Evolutionary conservation across 305 asterid genomes (phyloP).

Genomic region (Fraxinus platypoda): DNA sequence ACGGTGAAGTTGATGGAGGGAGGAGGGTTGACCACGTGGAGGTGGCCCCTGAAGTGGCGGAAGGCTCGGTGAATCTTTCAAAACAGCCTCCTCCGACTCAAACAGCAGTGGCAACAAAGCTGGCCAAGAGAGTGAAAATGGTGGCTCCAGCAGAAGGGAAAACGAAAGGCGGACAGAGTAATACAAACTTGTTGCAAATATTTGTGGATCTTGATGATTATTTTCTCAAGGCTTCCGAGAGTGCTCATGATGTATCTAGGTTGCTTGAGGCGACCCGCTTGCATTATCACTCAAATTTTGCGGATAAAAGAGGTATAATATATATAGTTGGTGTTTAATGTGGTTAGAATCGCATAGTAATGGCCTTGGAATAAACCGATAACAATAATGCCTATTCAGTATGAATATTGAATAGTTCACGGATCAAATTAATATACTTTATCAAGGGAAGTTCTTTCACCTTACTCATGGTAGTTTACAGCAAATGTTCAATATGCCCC

Average conservation of each 20-base stretch:
- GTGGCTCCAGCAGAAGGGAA: slow-evolving; percentile 50
- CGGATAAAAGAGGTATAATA: slow-evolving; percentile 74
- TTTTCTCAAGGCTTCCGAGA: slow-evolving; percentile 82
- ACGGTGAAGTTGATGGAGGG: slow-evolving; percentile 30
- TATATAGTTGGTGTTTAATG: slow-evolving; percentile 5
- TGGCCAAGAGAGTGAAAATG: slow-evolving; percentile 56
- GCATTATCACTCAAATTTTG: slow-evolving; percentile 95
- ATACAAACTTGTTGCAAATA: slow-evolving; percentile 54
- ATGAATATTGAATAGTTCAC: slow-evolving; percentile 1
- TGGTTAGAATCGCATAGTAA: neutral
- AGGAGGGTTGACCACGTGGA: slow-evolving; percentile 36
- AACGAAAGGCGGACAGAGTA: slow-evolving; percentile 42
- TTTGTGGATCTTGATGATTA: slow-evolving; percentile 80
- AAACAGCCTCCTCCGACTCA: slow-evolving; percentile 62
- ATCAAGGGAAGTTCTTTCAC: neutral
- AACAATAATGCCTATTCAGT: neutral
- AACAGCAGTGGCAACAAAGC: slow-evolving; percentile 39
- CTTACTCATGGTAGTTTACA: neutral
- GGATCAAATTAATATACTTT: slow-evolving; percentile 7
- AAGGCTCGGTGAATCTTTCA: slow-evolving; percentile 51
- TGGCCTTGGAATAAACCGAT: neutral
- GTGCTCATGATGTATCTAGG: slow-evolving; percentile 88
- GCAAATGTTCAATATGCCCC: neutral
- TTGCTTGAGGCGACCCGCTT: slow-evolving; percentile 95
- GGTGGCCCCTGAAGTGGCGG: slow-evolving; percentile 43